Evolutionary conservation across 768 basidiomycete species (phyloP).

Genomic region (Roridomyces roridus): DNA sequence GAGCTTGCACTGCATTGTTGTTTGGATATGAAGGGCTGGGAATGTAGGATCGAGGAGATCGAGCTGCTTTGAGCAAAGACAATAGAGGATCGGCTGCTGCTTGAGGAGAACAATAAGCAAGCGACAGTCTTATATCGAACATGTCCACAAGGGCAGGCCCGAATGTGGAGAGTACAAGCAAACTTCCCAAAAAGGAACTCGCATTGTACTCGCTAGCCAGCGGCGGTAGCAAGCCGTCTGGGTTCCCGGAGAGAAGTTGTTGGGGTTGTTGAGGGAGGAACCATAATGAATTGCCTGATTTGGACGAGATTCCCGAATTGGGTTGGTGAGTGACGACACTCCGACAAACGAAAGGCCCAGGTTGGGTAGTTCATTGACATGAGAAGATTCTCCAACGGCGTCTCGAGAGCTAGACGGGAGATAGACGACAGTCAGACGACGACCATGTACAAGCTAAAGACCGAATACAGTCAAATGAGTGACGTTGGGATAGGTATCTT

Average conservation of each 20-base stretch:
- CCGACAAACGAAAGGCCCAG: constrained; percentile 6
- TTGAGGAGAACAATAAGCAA: not conserved
- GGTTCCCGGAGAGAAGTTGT: not conserved
- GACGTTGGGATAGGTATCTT: too few relatives aligned
- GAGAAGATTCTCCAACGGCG: too few relatives aligned
- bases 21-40: constrained; percentile 8
- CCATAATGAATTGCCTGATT: not conserved
- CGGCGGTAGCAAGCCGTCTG: constrained; percentile 3
- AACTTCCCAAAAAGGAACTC: constrained; percentile 7
- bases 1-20: constrained; percentile 22
- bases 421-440: too few relatives aligned
- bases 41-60: constrained; percentile 5
- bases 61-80: constrained; percentile 22
- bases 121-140: constrained; percentile 1
- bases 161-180: constrained; percentile 18
- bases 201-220: constrained; percentile 14
- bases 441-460: too few relatives aligned
- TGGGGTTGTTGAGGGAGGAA: not conserved
- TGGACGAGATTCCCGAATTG: constrained; percentile 17
- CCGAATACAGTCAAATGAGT: too few relatives aligned
- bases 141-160: constrained; percentile 3
- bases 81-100: constrained; percentile 3
- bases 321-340: not conserved
- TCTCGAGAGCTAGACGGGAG: too few relatives aligned
- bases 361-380: too few relatives aligned